These are phyloP conservation scores for Triticum dicoccoides DNA, from an alignment of 176 grass and related monocot species.

Conservation along the genomic window DNA sequence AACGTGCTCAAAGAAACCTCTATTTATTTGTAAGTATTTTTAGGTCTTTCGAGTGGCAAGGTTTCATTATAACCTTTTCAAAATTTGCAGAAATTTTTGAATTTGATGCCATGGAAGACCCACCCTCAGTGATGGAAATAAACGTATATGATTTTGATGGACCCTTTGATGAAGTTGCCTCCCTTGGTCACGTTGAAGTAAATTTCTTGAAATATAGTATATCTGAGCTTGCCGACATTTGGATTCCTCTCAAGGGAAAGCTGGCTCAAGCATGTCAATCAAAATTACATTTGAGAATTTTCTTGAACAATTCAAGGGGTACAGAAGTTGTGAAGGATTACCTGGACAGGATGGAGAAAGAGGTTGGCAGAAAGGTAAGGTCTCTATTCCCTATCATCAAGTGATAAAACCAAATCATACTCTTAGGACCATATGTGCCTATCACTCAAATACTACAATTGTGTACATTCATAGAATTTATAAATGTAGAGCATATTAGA, in stretches of 20 bases:
- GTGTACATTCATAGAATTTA: not conserved
- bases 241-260: constrained; percentile 82
- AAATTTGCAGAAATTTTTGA: constrained; percentile 90
- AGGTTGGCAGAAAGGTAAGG: constrained; percentile 89
- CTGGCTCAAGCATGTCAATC: constrained; percentile 91
- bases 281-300: constrained; percentile 77
- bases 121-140: constrained; percentile 84
- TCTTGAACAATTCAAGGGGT: constrained; percentile 81
- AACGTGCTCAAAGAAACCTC: not conserved
- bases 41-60: not conserved
- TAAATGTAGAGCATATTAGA: not conserved
- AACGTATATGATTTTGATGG: constrained; percentile 94
- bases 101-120: constrained; percentile 95
- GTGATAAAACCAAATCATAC: not conserved
- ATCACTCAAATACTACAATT: not conserved
- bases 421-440: not conserved
- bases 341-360: constrained; percentile 83
- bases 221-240: constrained; percentile 69
- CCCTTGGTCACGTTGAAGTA: constrained; percentile 82
- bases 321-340: constrained; percentile 66
- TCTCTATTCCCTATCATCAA: not conserved
- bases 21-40: not conserved
- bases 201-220: constrained; percentile 92
- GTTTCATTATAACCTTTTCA: constrained; percentile 1
- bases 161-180: constrained; percentile 77